Base-by-base conservation (phyloP, 176 grass and related monocot genomes). In the Alopecurus myosuroides region DNA sequence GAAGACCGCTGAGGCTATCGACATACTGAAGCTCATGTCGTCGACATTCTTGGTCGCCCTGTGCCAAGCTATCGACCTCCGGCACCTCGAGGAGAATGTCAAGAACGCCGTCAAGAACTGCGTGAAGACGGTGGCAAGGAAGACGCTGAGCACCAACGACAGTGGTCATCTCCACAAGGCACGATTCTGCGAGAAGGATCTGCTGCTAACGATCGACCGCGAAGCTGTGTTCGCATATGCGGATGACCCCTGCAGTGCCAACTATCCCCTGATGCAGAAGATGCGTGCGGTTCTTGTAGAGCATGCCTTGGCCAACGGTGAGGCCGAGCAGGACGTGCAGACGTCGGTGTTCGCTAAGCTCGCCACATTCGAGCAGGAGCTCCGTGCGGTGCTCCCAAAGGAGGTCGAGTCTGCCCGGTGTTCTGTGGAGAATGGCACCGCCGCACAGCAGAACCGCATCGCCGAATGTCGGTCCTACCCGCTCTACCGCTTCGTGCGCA, bases 1-100 rank as follows among this genome's bases (percentile, higher is more conserved):
- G 84, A 95, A 93, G 86, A 95, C 93, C 0, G 84, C 81, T 0
- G 94, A 95, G 79, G 93, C 93, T 31, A 48, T 95, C 5, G 93
- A 92, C 17, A 95, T 95, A 12, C 63, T 95, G 29, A 95, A 95
- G 74, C 50, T 95, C 74, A 95, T 95, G 93, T 86, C 70, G 3
- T 90, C 88, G 1, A 93, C 91, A 0, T 93, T 90, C 88, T 30
- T 93, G 82, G 56, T 93, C 40, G 91, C 85, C 1, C 15, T 93
- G 25, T 93, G 88, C 82, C 91, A 93, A 22, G 91, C 91, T 2
- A 81, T 90, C 2, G 91, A 93, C 35, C 77, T 93, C 35, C 86
- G 91, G 17, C 91, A 93, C 82, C 84, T 93, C 25, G 91, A 93
- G 78, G 91, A 93, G 71, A 93, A 90, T 12, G 33, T 68, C 4